Conservation (phyloP, 2,329 filamentous ascomycete genomes). For the Paracamarosporium sp. region DNA sequence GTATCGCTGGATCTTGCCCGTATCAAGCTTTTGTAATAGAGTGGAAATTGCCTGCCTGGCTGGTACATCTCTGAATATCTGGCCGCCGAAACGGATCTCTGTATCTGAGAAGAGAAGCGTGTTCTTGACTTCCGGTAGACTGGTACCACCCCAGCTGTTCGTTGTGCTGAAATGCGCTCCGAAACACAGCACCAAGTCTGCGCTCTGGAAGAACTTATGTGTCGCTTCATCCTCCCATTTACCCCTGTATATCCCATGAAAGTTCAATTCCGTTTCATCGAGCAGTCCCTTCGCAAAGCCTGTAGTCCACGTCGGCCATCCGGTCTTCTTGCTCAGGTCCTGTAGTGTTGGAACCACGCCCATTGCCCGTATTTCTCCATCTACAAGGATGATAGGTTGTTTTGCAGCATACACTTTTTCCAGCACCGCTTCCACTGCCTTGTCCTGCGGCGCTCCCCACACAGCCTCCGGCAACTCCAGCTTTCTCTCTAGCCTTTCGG, state of each 20-base stretch:
- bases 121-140: conserved; percentile 42
- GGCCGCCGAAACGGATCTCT: conserved; percentile 37
- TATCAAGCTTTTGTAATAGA: conserved; percentile 3
- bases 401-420: conserved; percentile 54
- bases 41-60: conserved; percentile 6
- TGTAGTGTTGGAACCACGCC: conserved; percentile 53
- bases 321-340: conserved; percentile 51
- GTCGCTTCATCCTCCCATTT: conserved; percentile 45
- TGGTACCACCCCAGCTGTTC: conserved; percentile 52
- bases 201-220: conserved; percentile 46
- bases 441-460: conserved; percentile 23
- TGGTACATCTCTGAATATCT: conserved; percentile 19
- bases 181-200: conserved; percentile 56
- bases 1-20: not conserved
- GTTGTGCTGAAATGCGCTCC: conserved; percentile 57
- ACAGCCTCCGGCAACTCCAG: conserved; percentile 26
- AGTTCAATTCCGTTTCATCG: conserved; percentile 56
- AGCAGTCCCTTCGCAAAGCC: conserved; percentile 60
- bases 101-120: conserved; percentile 45
- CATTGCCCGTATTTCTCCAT: conserved; percentile 56
- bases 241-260: conserved; percentile 59
- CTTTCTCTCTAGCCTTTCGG: conserved; percentile 34
- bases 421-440: conserved; percentile 45
- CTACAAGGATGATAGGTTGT: conserved; percentile 59
- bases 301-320: conserved; percentile 57